These are phyloP conservation scores for Sporothrix pseudoabietina DNA, from an alignment of 2,329 filamentous ascomycete species.

Conservation along the genomic window DNA sequence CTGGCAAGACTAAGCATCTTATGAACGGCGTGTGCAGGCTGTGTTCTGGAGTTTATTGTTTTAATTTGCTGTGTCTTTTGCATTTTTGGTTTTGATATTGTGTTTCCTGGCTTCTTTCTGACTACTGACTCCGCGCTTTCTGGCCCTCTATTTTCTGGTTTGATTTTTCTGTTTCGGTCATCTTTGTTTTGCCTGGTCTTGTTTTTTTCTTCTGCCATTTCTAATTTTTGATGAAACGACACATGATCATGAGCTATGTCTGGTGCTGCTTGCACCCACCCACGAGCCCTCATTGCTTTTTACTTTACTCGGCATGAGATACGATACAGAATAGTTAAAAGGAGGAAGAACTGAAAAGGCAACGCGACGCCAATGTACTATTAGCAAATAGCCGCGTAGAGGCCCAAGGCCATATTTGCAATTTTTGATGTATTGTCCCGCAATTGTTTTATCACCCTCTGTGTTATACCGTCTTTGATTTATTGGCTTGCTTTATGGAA, in stretches of 20 bases:
- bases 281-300: neutral
- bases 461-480: neutral
- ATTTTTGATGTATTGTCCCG: neutral
- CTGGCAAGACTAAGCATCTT: conserved; percentile 20
- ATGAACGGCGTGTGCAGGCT: neutral
- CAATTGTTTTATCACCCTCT: neutral
- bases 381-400: neutral
- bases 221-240: conserved; percentile 13
- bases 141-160: neutral
- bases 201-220: neutral
- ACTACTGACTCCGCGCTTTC: neutral
- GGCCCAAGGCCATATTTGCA: neutral
- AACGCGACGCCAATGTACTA: conserved; percentile 15
- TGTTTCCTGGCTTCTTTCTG: neutral
- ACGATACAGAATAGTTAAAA: conserved; percentile 5
- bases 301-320: neutral
- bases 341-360: neutral
- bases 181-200: neutral
- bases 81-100: neutral
- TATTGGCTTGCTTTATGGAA: neutral
- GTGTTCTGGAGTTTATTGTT: neutral
- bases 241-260: conserved; percentile 16
- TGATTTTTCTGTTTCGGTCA: neutral
- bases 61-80: neutral
- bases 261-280: neutral